Evolutionary conservation across 2,329 filamentous ascomycete species (phyloP).

Genomic region (Stagonosporopsis cucurbitacearum): DNA sequence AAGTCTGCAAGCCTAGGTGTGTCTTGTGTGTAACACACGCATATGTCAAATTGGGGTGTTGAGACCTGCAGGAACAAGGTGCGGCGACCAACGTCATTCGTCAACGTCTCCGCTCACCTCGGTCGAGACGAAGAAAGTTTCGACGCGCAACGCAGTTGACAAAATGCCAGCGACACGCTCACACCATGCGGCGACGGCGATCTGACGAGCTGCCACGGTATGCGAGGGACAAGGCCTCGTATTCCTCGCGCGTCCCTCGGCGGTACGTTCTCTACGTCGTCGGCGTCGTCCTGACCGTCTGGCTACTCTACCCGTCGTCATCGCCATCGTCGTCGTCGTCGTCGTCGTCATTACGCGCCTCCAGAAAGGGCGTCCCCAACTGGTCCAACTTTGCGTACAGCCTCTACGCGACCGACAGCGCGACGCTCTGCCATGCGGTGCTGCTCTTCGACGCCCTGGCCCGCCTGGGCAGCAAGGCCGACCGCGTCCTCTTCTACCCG

Average conservation of each 20-base stretch:
- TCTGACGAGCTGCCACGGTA: constrained; percentile 47
- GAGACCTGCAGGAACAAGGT: constrained; percentile 3
- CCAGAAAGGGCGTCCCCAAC: constrained; percentile 25
- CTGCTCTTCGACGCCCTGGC: constrained; percentile 55
- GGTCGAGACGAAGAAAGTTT: background rate
- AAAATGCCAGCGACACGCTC: constrained; percentile 6
- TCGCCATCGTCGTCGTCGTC: constrained; percentile 31
- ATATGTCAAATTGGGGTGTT: background rate
- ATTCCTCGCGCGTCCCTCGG: constrained; percentile 34
- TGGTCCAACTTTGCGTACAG: constrained; percentile 53
- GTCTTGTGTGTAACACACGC: background rate
- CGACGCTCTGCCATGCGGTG: constrained; percentile 53
- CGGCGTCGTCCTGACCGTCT: constrained; percentile 38
- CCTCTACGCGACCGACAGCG: constrained; percentile 52
- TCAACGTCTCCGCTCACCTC: background rate
- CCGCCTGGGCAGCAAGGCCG: constrained; percentile 52
- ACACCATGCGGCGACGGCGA: constrained; percentile 43
- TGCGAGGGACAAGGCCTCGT: constrained; percentile 22
- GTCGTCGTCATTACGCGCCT: constrained; percentile 29
- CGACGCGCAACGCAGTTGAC: background rate
- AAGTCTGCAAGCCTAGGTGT: background rate
- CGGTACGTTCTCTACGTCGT: constrained; percentile 38
- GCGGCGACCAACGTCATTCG: constrained; percentile 8
- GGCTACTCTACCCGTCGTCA: constrained; percentile 30
- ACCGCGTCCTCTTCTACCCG: constrained; percentile 55